These are phyloP conservation scores for Cladosporium sp. DNA, from an alignment of 2,329 filamentous ascomycete species.

Conservation along the genomic window DNA sequence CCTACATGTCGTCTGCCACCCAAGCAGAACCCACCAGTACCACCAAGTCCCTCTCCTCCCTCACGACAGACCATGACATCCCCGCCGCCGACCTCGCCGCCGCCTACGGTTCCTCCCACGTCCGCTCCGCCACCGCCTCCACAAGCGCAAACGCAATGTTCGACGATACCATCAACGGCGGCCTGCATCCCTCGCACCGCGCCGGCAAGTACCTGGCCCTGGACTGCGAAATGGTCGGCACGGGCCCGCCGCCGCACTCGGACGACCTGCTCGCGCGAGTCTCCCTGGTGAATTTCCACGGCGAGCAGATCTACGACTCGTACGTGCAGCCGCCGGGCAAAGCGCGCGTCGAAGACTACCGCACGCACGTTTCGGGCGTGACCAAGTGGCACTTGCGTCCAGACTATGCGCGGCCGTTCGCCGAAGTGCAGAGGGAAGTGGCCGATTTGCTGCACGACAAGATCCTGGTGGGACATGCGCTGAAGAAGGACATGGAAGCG, in stretches of 20 bases:
- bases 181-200: slow-evolving; percentile 56
- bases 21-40: slow-evolving; percentile 42
- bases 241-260: slow-evolving; percentile 63
- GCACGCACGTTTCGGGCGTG: slow-evolving; percentile 83
- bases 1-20: slow-evolving; percentile 30
- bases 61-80: slow-evolving; percentile 49
- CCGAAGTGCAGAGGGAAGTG: slow-evolving; percentile 73
- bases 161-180: slow-evolving; percentile 47
- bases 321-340: slow-evolving; percentile 67
- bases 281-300: slow-evolving; percentile 91
- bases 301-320: slow-evolving; percentile 88
- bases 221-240: slow-evolving; percentile 98
- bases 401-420: slow-evolving; percentile 56
- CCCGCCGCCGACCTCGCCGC: slow-evolving; percentile 61
- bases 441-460: slow-evolving; percentile 67
- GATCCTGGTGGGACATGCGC: slow-evolving; percentile 79
- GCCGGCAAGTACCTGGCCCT: slow-evolving; percentile 89
- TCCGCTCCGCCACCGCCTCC: slow-evolving; percentile 59
- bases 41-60: slow-evolving; percentile 49
- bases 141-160: slow-evolving; percentile 50
- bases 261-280: slow-evolving; percentile 80
- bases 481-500: slow-evolving; percentile 74
- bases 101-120: slow-evolving; percentile 60
- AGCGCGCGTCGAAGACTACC: slow-evolving; percentile 80
- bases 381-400: slow-evolving; percentile 67